These are phyloP conservation scores for Elaeis oleifera DNA, from an alignment of 202 grass and related monocot species.

Conservation along the genomic window DNA sequence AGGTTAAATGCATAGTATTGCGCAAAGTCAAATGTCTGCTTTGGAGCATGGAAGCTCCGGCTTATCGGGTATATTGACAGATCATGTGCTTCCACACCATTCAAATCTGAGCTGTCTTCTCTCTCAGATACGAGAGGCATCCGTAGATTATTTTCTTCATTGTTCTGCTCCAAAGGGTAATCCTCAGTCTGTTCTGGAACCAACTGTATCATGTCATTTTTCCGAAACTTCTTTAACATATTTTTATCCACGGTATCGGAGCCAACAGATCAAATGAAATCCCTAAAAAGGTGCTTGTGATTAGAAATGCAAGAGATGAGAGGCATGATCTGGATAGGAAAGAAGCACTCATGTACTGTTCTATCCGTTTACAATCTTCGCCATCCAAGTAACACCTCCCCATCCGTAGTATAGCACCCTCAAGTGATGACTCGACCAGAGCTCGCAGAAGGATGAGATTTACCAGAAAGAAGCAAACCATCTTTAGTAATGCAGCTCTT, in stretches of 20 bases:
- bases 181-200: conserved; percentile 92
- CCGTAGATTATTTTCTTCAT: conserved; percentile 54
- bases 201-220: conserved; percentile 97
- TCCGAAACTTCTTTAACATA: conserved; percentile 89
- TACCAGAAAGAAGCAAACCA: conserved; percentile 99
- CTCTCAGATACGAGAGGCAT: conserved; percentile 62
- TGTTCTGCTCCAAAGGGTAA: conserved; percentile 38
- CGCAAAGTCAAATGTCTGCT: conserved; percentile 93
- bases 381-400: conserved; percentile 82
- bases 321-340: conserved; percentile 91
- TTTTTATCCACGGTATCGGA: conserved; percentile 94
- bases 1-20: conserved; percentile 98
- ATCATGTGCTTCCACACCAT: conserved; percentile 58
- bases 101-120: conserved; percentile 44
- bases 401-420: conserved; percentile 82
- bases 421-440: conserved; percentile 81
- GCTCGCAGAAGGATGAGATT: conserved; percentile 89
- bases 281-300: conserved; percentile 87
- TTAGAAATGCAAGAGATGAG: conserved; percentile 90
- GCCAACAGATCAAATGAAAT: conserved; percentile 97
- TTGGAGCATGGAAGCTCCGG: conserved; percentile 90
- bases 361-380: conserved; percentile 80
- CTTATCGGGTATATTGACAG: conserved; percentile 82
- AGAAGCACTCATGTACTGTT: conserved; percentile 84
- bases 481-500: conserved; percentile 88